Evolutionary conservation across 2,329 filamentous ascomycete species (phyloP).

Genomic region (Colletotrichum nymphaeae): DNA sequence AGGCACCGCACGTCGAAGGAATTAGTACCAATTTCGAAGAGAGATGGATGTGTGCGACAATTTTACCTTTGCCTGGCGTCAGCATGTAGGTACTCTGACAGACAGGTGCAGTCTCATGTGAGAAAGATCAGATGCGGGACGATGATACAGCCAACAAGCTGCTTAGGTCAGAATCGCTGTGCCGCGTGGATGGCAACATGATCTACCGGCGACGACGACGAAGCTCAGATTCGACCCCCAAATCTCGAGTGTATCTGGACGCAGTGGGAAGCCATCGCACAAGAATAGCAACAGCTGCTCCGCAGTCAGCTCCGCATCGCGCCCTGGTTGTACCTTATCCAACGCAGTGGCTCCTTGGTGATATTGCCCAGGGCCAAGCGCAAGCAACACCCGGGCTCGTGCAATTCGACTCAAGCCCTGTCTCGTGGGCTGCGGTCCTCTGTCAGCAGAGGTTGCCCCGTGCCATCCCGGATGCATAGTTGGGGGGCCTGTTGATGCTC

Average conservation of each 20-base stretch:
- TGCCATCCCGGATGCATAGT: not conserved
- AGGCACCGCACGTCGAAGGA: not conserved
- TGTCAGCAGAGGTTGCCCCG: not conserved
- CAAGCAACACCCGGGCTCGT: not conserved
- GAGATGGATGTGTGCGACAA: not conserved
- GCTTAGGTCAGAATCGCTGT: not conserved
- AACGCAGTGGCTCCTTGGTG: not conserved
- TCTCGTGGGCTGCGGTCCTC: not conserved
- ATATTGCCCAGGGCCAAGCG: not conserved
- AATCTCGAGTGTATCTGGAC: not conserved
- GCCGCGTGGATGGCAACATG: not conserved
- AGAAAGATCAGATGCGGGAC: constrained; percentile 14
- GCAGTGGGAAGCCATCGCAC: not conserved
- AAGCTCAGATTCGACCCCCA: not conserved
- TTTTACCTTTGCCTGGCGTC: not conserved
- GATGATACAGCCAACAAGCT: not conserved
- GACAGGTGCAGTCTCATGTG: not conserved
- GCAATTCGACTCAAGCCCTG: not conserved
- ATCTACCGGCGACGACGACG: not conserved
- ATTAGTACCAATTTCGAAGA: not conserved
- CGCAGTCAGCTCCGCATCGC: constrained; percentile 2
- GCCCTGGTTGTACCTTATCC: not conserved
- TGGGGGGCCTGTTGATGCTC: not conserved
- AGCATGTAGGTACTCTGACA: not conserved
- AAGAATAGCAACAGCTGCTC: constrained; percentile 8